These are phyloP conservation scores for Coniochaeta pulveracea DNA, from an alignment of 2,329 filamentous ascomycete species.

Conservation along the genomic window DNA sequence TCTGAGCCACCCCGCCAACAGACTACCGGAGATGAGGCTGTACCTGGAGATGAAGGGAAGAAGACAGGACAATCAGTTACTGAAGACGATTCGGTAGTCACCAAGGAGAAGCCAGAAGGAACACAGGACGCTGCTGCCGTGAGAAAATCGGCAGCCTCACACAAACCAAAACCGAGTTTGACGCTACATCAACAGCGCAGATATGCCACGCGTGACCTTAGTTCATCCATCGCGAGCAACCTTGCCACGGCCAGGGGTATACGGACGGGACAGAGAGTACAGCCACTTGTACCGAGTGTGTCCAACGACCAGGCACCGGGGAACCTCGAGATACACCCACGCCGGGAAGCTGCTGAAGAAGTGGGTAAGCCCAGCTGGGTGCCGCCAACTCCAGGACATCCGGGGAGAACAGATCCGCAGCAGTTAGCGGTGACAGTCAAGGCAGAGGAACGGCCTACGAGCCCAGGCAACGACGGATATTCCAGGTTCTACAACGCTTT, in stretches of 20 bases:
- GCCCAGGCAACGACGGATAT: slow-evolving; percentile 62
- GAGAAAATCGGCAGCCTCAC: slow-evolving; percentile 12
- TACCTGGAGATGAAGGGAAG: slow-evolving; percentile 25
- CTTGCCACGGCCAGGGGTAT: slow-evolving; percentile 80
- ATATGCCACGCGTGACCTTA: slow-evolving; percentile 54
- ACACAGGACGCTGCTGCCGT: slow-evolving; percentile 6
- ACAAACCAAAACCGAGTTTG: slow-evolving; percentile 21
- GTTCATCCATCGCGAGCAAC: slow-evolving; percentile 80
- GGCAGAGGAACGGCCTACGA: slow-evolving; percentile 8
- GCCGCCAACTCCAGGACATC: slow-evolving; percentile 26
- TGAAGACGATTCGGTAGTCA: background rate
- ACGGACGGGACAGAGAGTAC: slow-evolving; percentile 48
- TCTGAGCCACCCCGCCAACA: slow-evolving; percentile 35
- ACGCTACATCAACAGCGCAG: slow-evolving; percentile 30
- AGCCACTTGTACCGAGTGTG: slow-evolving; percentile 59
- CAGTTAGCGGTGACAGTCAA: slow-evolving; percentile 9
- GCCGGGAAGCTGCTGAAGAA: slow-evolving; percentile 38
- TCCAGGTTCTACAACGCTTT: slow-evolving; percentile 87
- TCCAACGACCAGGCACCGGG: slow-evolving; percentile 65
- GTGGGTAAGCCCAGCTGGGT: slow-evolving; percentile 42
- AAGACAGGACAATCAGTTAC: slow-evolving; percentile 10
- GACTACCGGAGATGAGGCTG: slow-evolving; percentile 22
- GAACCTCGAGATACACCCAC: slow-evolving; percentile 48
- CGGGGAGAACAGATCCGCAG: slow-evolving; percentile 14
- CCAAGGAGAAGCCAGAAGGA: slow-evolving; percentile 3